Evolutionary conservation across 106 monocot genomes (phyloP).

Genomic region (Chionographis japonica): DNA sequence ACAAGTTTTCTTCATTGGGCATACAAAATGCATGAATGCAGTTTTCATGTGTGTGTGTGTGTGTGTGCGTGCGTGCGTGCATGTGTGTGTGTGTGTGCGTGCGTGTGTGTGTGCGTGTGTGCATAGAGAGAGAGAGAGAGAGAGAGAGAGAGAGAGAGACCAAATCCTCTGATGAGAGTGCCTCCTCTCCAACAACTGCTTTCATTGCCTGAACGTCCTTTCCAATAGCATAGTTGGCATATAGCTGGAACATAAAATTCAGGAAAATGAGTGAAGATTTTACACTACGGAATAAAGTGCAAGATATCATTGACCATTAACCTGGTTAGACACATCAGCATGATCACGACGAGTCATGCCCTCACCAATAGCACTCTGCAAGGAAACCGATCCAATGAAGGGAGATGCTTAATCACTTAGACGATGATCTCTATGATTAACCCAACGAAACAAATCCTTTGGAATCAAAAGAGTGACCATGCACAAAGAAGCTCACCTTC

Average conservation of each 20-base stretch:
- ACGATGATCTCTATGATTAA: too few relatives aligned
- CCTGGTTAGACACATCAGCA: slow-evolving; percentile 98
- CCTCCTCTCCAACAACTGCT: slow-evolving; percentile 99
- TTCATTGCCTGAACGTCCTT: slow-evolving; percentile 99
- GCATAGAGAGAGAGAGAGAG: slow-evolving; percentile 1
- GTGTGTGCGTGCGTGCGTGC: too few relatives aligned
- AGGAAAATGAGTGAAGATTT: background rate
- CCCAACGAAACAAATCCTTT: background rate
- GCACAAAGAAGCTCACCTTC: slow-evolving; percentile 44
- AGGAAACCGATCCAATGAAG: slow-evolving; percentile 1
- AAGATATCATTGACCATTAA: slow-evolving; percentile 2
- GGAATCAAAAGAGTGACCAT: background rate
- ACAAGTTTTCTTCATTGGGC: too few relatives aligned
- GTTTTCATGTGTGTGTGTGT: too few relatives aligned
- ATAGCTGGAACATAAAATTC: slow-evolving; percentile 43
- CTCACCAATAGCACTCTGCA: slow-evolving; percentile 98
- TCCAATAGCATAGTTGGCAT: slow-evolving; percentile 99
- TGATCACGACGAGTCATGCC: slow-evolving; percentile 99
- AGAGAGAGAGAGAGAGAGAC: slow-evolving; percentile 54
- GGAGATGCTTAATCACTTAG: background rate
- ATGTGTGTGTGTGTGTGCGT: too few relatives aligned
- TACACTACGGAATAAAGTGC: background rate
- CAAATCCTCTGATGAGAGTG: slow-evolving; percentile 95
- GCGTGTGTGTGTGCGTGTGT: slow-evolving; percentile 2
- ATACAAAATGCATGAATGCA: too few relatives aligned